Percentiles rank a stretch among this genome's conserved stretches.
Conservation (phyloP, 2,329 filamentous ascomycete genomes). For the Talaromyces verruculosus region DNA sequence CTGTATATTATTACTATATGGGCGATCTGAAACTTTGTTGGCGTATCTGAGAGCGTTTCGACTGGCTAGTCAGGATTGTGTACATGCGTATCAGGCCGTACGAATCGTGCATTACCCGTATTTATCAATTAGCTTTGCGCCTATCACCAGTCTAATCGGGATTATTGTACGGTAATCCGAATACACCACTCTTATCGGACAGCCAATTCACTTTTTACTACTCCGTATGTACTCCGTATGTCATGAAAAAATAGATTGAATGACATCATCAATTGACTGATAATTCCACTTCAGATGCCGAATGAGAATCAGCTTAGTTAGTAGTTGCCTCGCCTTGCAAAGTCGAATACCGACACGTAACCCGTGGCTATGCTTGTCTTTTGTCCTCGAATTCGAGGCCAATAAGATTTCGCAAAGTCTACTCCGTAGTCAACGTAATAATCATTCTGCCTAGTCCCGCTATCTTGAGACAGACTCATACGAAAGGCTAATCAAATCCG, state of each 20-base stretch:
- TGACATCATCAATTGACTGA: background rate
- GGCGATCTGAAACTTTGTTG: slow-evolving; percentile 5
- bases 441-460: slow-evolving; percentile 10
- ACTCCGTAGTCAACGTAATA: background rate
- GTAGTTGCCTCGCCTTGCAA: background rate
- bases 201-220: background rate
- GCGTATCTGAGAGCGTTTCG: background rate
- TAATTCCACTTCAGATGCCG: slow-evolving; percentile 1
- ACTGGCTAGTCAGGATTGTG: background rate
- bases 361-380: background rate
- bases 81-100: background rate
- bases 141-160: background rate
- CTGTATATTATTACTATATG: background rate
- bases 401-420: background rate
- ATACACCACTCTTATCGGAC: slow-evolving; percentile 2
- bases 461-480: slow-evolving; percentile 7
- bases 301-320: background rate
- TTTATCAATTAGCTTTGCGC: slow-evolving; percentile 1
- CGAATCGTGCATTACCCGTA: background rate
- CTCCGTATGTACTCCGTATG: background rate
- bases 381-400: background rate
- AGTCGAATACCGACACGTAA: background rate
- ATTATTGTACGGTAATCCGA: background rate
- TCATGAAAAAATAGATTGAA: background rate
- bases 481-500: background rate